Evolutionary conservation across 495 filamentous ascomycete genomes (phyloP), one percentile per base, ranked within the genome.

Genomic region (Thozetella sp.): DNA sequence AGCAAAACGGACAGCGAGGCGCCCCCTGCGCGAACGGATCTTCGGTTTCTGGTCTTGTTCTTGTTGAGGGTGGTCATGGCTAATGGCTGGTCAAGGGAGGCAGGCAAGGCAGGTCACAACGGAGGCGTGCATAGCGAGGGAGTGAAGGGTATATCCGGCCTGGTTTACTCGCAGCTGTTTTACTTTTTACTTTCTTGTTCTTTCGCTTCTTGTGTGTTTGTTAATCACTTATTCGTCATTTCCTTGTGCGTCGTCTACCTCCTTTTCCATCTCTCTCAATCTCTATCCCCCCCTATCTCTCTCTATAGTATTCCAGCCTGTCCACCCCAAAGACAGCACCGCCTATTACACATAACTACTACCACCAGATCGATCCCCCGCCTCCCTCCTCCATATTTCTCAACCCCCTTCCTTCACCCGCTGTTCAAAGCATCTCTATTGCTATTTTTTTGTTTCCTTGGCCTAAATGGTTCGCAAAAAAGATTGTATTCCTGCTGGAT

Each of bases 141-240:
- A 83, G 83, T 82, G 80, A 77, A 77, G 83, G 81, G 81, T 83
- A 68, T 82, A 78, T 78, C 79, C 76, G 79, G 82, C 80, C 79
- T 79, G 79, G 76, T 76, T 53, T 51, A 26, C 77, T 80, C 67
- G 75, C 73, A 75, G 72, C 73, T 75, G 70, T 75, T 63, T 64
- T 76, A n/a, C 64, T 75, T 60, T 67, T 72, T 59, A 56, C 65
- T 66, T 65, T 66, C 57, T 68, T 60, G 54, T 45, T 70, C 64
- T 73, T 64, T 64, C 69, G 63, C 64, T 67, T 66, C 65, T 65
- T 66, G 55, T 65, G 25, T 34, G 60, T 61, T 62, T 63, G 56
- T 61, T 67, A 58, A 64, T 64, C 71, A 71, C 67, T 51, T 65
- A 65, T 61, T 67, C 53, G 61, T 67, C 68, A 34, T 59, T 56